These are phyloP conservation scores for Mixia osmundae DNA, from an alignment of 1,284 basidiomycete species.

Conservation along the genomic window DNA sequence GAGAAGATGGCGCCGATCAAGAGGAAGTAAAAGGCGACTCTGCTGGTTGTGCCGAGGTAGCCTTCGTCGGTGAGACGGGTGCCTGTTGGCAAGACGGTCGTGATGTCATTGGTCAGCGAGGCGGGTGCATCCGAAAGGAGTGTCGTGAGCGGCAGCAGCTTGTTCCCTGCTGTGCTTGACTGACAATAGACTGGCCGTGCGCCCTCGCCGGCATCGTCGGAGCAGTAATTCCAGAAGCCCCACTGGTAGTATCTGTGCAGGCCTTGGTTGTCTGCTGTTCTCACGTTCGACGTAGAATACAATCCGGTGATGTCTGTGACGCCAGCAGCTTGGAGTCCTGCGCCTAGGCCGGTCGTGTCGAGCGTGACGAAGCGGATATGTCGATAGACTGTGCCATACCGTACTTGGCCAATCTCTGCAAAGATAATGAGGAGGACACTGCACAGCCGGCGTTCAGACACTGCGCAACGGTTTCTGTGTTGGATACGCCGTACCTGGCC, in stretches of 20 bases:
- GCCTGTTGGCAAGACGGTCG: conserved; percentile 6
- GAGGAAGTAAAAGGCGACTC: conserved; percentile 9
- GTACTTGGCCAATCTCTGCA: too few relatives aligned
- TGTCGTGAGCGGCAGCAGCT: conserved; percentile 11
- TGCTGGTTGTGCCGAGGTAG: conserved; percentile 8
- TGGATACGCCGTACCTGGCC: too few relatives aligned
- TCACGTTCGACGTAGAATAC: conserved; percentile 4
- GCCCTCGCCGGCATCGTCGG: conserved; percentile 7
- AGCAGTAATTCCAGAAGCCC: conserved; percentile 13
- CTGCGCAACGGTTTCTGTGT: too few relatives aligned
- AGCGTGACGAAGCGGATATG: conserved; percentile 14
- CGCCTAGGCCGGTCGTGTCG: conserved; percentile 11
- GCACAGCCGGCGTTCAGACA: too few relatives aligned
- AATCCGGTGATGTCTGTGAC: conserved; percentile 1
- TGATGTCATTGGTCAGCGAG: conserved; percentile 6
- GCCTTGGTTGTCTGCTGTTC: conserved; percentile 8
- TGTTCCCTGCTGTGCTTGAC: too few relatives aligned
- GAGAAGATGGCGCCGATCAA: conserved; percentile 11
- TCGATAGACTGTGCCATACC: too few relatives aligned
- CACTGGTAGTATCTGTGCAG: conserved; percentile 13
- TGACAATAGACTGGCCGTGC: conserved; percentile 1
- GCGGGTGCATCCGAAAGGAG: conserved; percentile 11
- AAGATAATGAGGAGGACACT: too few relatives aligned
- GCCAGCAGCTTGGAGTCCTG: conserved; percentile 3
- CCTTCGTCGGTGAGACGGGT: conserved; percentile 9